Base-by-base conservation (phyloP, 164 flowering plant genomes). In the Vitis rupestris region DNA sequence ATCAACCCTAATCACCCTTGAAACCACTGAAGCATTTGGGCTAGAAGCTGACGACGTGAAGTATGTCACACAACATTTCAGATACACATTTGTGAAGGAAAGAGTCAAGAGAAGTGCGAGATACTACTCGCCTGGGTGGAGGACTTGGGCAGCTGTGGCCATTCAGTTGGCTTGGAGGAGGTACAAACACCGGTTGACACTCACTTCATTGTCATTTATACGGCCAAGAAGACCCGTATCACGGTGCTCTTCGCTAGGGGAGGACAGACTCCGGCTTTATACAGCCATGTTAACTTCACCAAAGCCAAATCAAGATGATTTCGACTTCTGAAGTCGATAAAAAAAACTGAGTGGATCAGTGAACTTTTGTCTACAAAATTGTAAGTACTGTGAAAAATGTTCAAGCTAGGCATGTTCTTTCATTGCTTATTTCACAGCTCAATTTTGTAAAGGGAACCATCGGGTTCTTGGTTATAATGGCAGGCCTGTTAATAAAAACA, bases 91-190 rank as follows among this genome's bases (percentile, higher is more conserved):
- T 68, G 84, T 88, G 52, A 92, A 87, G n/a, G 99, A 95, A 54
- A 90, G 75, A 66, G 92, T 92, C 57, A 90, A 82, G 79, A 82
- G 98, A 37, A 92, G 97, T 61, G 97, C 98, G 6, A 68, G 97
- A 48, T 95, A 95, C 54, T 95, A 92, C 71, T 95, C 98, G 0
- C 97, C 97, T 0, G 96, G 99, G 10, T 95, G 98, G 98, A 77
- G 99, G 54, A 95, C 99, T 11, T 91, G 99, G 99, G 99, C 96
- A 0, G 98, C 96, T 2, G 98, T 95, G 47, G 98, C 99, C 0
- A 87, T 95, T 56, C 99, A 95, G 73, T 64, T 92, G 71, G 98
- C 99, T 48, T 95, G 99, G 99, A 75, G 97, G 64, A 81, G 99
- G 83, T 88, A 87, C 60, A 85, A 65, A 72, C 98, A 92, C 51